Base-by-base conservation (phyloP, 495 filamentous ascomycete species). In the Aspergillus campestris region DNA sequence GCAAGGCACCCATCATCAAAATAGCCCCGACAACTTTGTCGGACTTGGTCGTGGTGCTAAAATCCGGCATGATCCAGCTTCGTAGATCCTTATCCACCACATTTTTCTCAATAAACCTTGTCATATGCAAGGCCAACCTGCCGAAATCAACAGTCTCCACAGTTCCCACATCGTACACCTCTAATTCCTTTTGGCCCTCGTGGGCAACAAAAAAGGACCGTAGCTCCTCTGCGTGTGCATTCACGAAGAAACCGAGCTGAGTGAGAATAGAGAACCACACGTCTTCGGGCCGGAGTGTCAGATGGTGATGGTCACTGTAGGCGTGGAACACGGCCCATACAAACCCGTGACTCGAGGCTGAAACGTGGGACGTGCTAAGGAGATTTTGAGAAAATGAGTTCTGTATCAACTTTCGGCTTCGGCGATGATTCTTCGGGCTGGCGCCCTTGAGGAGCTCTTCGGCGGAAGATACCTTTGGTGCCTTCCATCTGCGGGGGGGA, bases 231-330 rank as follows among this genome's bases (percentile, higher is more conserved):
- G 72, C 55, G 51, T 77, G 58, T 2, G 59, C 60, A 34, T 74
- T 73, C 47, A 83, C 56, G 56, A 72, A 78, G 40, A 71, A 52
- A 49, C 58, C 72, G 8, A 83, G 60, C 51, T 82, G 77, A 5
- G 67, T 64, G 3, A 81, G 55, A 47, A 81, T 78, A 37, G 72
- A 62, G 34, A 81, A 64, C 78, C 80, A 83, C 35, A 83, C 60
- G 52, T 83, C 79, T 34, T 83, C 78, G 9, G 78, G 79, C 10
- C 80, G 72, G 40, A 83, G 60, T 8, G 66, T 60, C 8, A 82
- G 67, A 45, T 75, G 63, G 43, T 74, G 72, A 44, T 83, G 75
- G 18, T 70, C 43, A 48, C 64, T 72, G 51, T 78, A 81, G 33
- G 79, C 77, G 11, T 69, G 53, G 12, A 77, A 62, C 40, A 60